Evolutionary conservation across 306 rosid species (phyloP), one percentile per base, ranked within the genome.

Genomic region (Rosa rugosa): DNA sequence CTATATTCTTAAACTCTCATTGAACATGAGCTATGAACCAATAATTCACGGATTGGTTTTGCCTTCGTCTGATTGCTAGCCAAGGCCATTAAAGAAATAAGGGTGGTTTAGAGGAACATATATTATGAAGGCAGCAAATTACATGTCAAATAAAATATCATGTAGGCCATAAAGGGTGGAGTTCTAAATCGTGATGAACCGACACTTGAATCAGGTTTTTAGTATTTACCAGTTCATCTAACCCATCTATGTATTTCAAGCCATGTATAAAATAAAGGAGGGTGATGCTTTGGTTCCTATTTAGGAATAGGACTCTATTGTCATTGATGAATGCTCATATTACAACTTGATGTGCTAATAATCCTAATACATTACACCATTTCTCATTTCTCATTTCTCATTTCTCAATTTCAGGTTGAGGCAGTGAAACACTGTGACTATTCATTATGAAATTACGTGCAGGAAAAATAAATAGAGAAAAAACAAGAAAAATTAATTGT

Each of bases 1-100:
- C 18, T 25, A 14, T 69, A 45, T 47, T 63, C 38, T 80, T 40
- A 31, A 46, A 53, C 3, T 76, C 8, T 9, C 54, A 9, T 25
- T 38, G 11, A 31, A 11, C 56, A 23, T 5, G n/a, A 49, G 10
- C 9, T 76, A 11, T 9, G n/a, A 47, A 11, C 14, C 83, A 72
- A 49, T 64, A 1, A 40, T 73, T 74, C 71, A 67, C 80, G 75
- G 83, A 74, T 80, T 67, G 50, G 41, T 17, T 40, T 80, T 62
- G 8, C 40, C 68, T 27, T 62, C 42, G 17, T 62, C 42, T 62
- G 42, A 62, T 25, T 27, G 34, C 31, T 57, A 57, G 34, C 64
- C 31, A 57, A 9, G 34, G 34, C 31, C 64, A 22, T 9, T 22
- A 57, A 57, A 56, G 23, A 18, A n/a, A 56, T 6, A 6, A 56